Percentiles rank a stretch among this genome's conserved stretches.
Evolutionary conservation across 257 asterid genomes (phyloP).

Genomic region (Leonotis leonurus): DNA sequence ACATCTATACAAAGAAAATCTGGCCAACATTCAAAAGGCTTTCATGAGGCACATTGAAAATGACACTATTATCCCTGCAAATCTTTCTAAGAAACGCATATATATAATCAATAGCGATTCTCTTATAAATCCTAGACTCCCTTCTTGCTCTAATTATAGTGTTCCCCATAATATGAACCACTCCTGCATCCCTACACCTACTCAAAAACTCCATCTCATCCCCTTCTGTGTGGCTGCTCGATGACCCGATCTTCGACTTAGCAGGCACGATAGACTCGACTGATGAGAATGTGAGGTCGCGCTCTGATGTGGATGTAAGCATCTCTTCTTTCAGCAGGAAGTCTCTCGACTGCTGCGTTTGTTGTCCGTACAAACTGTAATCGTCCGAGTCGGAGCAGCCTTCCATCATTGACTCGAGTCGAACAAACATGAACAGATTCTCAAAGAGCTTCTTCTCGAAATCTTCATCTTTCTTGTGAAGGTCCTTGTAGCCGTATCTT

Average conservation of each 20-base stretch:
- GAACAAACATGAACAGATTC: slow-evolving; percentile 55
- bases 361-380: slow-evolving; percentile 60
- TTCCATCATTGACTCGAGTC: slow-evolving; percentile 79
- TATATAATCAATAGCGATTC: slow-evolving; percentile 60
- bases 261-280: slow-evolving; percentile 47
- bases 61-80: slow-evolving; percentile 85
- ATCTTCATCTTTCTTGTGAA: slow-evolving; percentile 51
- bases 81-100: slow-evolving; percentile 83
- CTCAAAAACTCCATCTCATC: slow-evolving; percentile 62
- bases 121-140: slow-evolving; percentile 57
- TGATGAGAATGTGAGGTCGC: slow-evolving; percentile 33
- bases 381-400: slow-evolving; percentile 71
- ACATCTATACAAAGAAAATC: slow-evolving; percentile 41
- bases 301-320: slow-evolving; percentile 19
- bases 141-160: slow-evolving; percentile 65
- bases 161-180: slow-evolving; percentile 76
- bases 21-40: slow-evolving; percentile 82
- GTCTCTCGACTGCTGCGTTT: slow-evolving; percentile 37
- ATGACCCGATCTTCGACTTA: slow-evolving; percentile 31
- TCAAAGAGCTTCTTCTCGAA: slow-evolving; percentile 72
- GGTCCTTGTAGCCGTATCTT: slow-evolving; percentile 58
- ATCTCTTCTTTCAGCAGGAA: slow-evolving; percentile 23
- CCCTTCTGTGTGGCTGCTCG: slow-evolving; percentile 40
- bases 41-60: slow-evolving; percentile 73
- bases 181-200: slow-evolving; percentile 67